phyloP scores from a whole-genome alignment of 2,329 filamentous ascomycete genomes.

The Xylaria sp. region DNA sequence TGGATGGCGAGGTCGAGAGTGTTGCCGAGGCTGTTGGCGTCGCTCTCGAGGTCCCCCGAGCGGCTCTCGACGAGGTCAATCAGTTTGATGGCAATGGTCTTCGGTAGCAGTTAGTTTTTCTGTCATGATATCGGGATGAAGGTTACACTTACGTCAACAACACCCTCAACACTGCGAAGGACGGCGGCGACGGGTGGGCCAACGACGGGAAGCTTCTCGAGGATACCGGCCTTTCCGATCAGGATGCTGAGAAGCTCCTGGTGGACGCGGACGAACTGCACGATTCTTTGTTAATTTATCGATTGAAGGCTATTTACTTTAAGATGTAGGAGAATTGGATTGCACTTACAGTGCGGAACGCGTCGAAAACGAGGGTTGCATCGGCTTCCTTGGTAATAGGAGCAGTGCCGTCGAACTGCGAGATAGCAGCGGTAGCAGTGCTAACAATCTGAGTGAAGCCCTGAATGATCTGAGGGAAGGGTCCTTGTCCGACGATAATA shows the following conservation, averaged over 20 bases:
- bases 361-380: constrained; percentile 25
- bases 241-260: constrained; percentile 33
- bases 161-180: constrained; percentile 26
- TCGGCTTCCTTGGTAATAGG: constrained; percentile 25
- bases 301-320: not conserved
- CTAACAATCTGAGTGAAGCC: constrained; percentile 35
- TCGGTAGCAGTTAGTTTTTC: not conserved
- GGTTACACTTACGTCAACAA: constrained; percentile 31
- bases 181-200: constrained; percentile 29
- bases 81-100: constrained; percentile 27
- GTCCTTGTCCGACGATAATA: constrained; percentile 27
- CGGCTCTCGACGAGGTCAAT: constrained; percentile 8
- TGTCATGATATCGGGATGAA: not conserved
- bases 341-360: constrained; percentile 31
- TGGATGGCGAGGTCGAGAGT: constrained; percentile 29
- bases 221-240: constrained; percentile 31
- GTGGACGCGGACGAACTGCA: constrained; percentile 31
- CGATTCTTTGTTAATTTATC: not conserved
- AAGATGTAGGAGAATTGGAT: not conserved
- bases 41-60: constrained; percentile 18
- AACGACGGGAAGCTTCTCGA: constrained; percentile 25
- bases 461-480: constrained; percentile 20
- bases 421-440: constrained; percentile 8
- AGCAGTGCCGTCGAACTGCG: constrained; percentile 1
- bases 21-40: constrained; percentile 31